Evolutionary conservation across 2,329 filamentous ascomycete species (phyloP).

Genomic region (Aspergillus sp.): DNA sequence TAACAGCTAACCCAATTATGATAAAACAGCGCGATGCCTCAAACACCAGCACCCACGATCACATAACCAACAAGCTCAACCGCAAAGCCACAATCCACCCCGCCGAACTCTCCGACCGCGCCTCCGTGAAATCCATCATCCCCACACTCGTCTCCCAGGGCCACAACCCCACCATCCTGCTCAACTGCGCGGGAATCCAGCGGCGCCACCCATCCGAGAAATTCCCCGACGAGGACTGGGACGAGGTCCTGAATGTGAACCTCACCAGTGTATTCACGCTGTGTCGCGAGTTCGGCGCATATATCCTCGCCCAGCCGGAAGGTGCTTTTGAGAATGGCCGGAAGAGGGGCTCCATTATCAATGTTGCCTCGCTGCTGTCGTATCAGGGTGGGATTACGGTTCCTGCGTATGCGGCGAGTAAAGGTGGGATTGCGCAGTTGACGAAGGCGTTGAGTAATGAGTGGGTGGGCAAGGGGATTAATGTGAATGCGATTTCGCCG

Average conservation of each 20-base stretch:
- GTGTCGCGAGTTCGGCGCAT: conserved; percentile 38
- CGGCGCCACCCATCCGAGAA: conserved; percentile 70
- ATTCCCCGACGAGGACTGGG: conserved; percentile 77
- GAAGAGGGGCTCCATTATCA: conserved; percentile 61
- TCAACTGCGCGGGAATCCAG: conserved; percentile 89
- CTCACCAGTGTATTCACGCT: conserved; percentile 22
- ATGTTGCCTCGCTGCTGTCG: conserved; percentile 75
- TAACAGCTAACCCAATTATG: not conserved
- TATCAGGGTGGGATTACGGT: conserved; percentile 89
- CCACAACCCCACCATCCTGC: conserved; percentile 69
- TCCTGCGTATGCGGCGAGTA: conserved; percentile 81
- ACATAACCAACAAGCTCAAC: conserved; percentile 36
- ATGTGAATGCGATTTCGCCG: conserved; percentile 56
- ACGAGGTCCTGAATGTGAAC: conserved; percentile 82
- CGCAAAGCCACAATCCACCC: conserved; percentile 45
- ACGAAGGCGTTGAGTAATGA: conserved; percentile 86
- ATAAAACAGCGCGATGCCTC: conserved; percentile 53
- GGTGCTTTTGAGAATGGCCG: conserved; percentile 18
- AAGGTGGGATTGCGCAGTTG: conserved; percentile 80
- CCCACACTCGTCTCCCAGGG: conserved; percentile 41
- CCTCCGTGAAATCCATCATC: conserved; percentile 42
- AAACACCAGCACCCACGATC: conserved; percentile 45
- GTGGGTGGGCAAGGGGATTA: conserved; percentile 77
- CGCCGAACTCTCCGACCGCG: conserved; percentile 44
- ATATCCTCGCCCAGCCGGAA: conserved; percentile 32